These are phyloP conservation scores for Leccinellum luteum DNA, from an alignment of 768 basidiomycete species.

Conservation along the genomic window DNA sequence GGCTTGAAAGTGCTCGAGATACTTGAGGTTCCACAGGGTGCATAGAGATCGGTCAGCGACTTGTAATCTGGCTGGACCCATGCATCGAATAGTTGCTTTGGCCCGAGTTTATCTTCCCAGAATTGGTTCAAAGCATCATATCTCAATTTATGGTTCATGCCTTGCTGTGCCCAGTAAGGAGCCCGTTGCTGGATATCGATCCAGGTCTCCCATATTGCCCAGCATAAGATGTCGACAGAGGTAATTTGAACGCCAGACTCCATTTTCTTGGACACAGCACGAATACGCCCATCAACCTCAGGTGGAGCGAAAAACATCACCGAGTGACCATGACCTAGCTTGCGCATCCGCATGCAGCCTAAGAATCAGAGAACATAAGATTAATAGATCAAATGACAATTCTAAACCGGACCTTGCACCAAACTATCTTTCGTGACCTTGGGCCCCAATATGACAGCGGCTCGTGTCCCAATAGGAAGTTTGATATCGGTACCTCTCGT, in stretches of 20 bases:
- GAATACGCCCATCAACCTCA: not conserved
- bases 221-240: not conserved
- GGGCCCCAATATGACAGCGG: not conserved
- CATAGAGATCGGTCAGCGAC: not conserved
- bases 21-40: not conserved
- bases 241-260: not conserved
- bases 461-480: not conserved
- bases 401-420: not conserved
- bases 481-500: not conserved
- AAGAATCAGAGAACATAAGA: not conserved
- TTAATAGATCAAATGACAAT: not conserved
- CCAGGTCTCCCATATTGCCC: not conserved
- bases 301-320: not conserved
- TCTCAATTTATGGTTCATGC: not conserved
- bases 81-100: not conserved
- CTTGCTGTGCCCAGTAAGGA: not conserved
- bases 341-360: not conserved
- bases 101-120: not conserved
- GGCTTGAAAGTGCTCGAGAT: no score
- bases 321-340: not conserved
- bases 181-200: not conserved
- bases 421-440: not conserved
- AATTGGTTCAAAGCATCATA: not conserved
- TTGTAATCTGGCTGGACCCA: not conserved
- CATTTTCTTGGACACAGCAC: not conserved